These are phyloP conservation scores for Plasmodium sp. DNA, from an alignment of 169 alveolate species.

Conservation along the genomic window DNA sequence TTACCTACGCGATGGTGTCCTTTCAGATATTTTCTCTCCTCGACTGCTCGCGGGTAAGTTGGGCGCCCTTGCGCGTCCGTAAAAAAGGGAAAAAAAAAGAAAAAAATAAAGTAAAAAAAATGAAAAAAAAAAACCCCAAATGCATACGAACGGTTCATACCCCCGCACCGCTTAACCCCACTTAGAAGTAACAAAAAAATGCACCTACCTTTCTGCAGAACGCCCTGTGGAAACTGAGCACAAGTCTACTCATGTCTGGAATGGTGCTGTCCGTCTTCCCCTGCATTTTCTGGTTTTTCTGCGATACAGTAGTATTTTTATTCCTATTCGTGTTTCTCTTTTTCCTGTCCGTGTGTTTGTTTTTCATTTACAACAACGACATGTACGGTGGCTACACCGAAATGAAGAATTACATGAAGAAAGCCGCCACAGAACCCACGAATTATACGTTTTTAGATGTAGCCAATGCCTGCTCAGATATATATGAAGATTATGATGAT, in stretches of 20 bases:
- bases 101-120: neutral
- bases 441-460: slow-evolving; percentile 63
- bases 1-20: slow-evolving; percentile 24
- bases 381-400: slow-evolving; percentile 48
- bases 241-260: slow-evolving; percentile 6
- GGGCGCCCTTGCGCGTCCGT: neutral
- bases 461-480: slow-evolving; percentile 33
- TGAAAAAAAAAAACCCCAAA: neutral
- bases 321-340: slow-evolving; percentile 36
- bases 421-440: slow-evolving; percentile 53
- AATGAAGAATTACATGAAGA: slow-evolving; percentile 69
- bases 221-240: slow-evolving; percentile 32
- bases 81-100: neutral
- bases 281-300: slow-evolving; percentile 64
- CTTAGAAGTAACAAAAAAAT: neutral
- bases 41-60: slow-evolving; percentile 24
- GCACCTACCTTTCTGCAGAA: slow-evolving; percentile 10
- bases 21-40: slow-evolving; percentile 23
- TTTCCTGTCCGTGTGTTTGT: slow-evolving; percentile 33
- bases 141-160: neutral
- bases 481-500: slow-evolving; percentile 49
- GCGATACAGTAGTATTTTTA: slow-evolving; percentile 68
- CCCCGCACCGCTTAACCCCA: neutral
- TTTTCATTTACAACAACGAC: slow-evolving; percentile 44
- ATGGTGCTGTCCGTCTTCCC: slow-evolving; percentile 36